Evolutionary conservation across 805 yeast species (phyloP), one percentile per base, ranked within the genome.

Genomic region (Priceomyces haplophilus): DNA sequence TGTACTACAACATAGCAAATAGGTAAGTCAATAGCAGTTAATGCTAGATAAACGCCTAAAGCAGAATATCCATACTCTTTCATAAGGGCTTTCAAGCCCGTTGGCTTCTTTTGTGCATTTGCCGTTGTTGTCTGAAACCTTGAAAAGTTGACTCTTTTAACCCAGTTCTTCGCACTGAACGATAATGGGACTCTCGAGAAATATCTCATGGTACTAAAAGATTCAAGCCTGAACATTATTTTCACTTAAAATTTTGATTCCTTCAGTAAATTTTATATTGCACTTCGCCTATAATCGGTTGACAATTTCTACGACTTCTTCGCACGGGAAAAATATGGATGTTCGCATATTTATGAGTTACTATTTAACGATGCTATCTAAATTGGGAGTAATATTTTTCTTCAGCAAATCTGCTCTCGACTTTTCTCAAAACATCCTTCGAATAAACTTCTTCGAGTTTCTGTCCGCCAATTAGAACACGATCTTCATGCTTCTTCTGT

Each of bases 31-130:
- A 93, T 62, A 17, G 73, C 69, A 1, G 87, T 75, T n/a, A 93
- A 59, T 1, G 77, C 83, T 16, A 88, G 53, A 57, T 93, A 93
- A 0, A 91, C 88, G 11, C 88, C 96, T 11, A 91, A 66, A 0
- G 96, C 97, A 13, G 95, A 79, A 69, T 85, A 88, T 0, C 99
- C 99, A 61, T 93, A 93, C 57, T 86, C 84, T 57, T 85, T 83
- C 55, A 86, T 75, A 48, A 93, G 70, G 8, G 78, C 82, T 60
- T 80, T 87, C 27, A 79, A 61, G 11, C 82, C 81, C 1, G 66
- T 60, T 15, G 73, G 64, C 40, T 70, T 66, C 47, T 56, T 63
- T n/a, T 27, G 15, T 2, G 53, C 34, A 11, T 15, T 31, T 12
- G 50, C 34, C 17, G 39, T 45, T 8, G 54, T 50, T 15, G 59